Base-by-base conservation (phyloP, 371 early-diverging fungal genomes). In the Aphelidium insulamus region DNA sequence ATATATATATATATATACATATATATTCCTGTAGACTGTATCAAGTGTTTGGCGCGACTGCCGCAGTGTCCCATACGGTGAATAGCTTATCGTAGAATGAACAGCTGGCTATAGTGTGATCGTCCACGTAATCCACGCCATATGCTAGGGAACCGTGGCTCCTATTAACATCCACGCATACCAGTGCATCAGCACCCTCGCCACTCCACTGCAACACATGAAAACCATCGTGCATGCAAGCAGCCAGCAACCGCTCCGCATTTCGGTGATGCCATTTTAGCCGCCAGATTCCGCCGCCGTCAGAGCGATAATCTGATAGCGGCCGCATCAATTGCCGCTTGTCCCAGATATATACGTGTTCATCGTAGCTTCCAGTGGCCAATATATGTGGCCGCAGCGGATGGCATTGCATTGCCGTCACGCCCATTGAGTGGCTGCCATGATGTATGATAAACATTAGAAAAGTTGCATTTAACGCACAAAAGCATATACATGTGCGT, bases 201-300 rank as follows among this genome's bases (percentile, higher is more conserved):
- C 14, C 26, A 20, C 5, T 8, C 21, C 15, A 36, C 16, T 59
- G 42, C 2, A 69, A 44, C 8, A 73, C 52, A 40, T 69, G 70
- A 43, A 72, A 69, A 11, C 82, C 82, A 37, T 61, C 62, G 49
- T 86, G 74, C 90, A 91, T 91, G 18, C 78, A 76, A 10, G 80
- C 87, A 7, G 81, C 75, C 14, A 85, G 43, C 17, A 91, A 41
- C n/a, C 43, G 34, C 26, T 57, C 44, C 3, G 62, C 45, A 4
- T 59, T 53, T 0, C 55, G 57, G 1, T 90, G 90, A 39, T 87
- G 83, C 86, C 87, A 91, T 49, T 79, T 78, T 27, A 91, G 50
- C 10, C 88, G 57, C 92, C 92, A 91, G 11, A 82, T 81, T 2
- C 92, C 92, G 3, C 91, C 86, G 14, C 72, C 82, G 15, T 73